phyloP scores from a whole-genome alignment of 495 filamentous ascomycete species.

The Penicillium paxilli region DNA sequence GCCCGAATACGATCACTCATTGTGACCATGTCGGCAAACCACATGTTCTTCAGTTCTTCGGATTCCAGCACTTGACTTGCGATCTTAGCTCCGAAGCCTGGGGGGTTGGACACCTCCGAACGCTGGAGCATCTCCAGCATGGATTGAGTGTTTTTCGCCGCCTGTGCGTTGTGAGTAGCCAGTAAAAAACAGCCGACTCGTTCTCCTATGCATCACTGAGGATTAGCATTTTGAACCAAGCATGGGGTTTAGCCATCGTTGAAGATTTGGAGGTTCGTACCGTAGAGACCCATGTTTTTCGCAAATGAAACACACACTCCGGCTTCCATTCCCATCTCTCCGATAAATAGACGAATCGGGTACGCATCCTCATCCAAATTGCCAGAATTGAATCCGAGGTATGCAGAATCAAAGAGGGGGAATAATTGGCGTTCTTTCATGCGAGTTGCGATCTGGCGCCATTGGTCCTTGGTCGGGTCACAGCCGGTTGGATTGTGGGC shows the following conservation, averaged over 20 bases:
- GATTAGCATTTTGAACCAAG: neutral
- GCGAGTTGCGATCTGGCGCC: conserved; percentile 35
- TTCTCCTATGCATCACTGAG: conserved; percentile 18
- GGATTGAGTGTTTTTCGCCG: conserved; percentile 24
- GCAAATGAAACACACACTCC: conserved; percentile 42
- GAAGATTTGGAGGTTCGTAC: conserved; percentile 12
- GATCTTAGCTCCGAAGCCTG: conserved; percentile 41
- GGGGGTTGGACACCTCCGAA: conserved; percentile 40
- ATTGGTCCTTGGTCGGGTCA: conserved; percentile 43
- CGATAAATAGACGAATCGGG: conserved; percentile 38
- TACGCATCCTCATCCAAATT: conserved; percentile 42
- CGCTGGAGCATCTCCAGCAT: conserved; percentile 37
- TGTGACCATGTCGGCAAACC: conserved; percentile 38
- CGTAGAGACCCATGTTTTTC: conserved; percentile 52
- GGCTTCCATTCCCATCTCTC: conserved; percentile 27
- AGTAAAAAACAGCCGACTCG: conserved; percentile 28
- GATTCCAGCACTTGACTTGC: conserved; percentile 31
- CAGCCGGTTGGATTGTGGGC: conserved; percentile 49
- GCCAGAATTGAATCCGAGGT: conserved; percentile 46
- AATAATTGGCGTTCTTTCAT: conserved; percentile 34
- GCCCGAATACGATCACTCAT: conserved; percentile 40
- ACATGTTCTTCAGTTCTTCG: conserved; percentile 25
- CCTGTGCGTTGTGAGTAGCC: conserved; percentile 5
- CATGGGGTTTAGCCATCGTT: no score
- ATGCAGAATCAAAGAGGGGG: conserved; percentile 47